Evolutionary conservation across 73 alveolate species (phyloP), one percentile per base, ranked within the genome.

Genomic region (Stentor roeselii): DNA sequence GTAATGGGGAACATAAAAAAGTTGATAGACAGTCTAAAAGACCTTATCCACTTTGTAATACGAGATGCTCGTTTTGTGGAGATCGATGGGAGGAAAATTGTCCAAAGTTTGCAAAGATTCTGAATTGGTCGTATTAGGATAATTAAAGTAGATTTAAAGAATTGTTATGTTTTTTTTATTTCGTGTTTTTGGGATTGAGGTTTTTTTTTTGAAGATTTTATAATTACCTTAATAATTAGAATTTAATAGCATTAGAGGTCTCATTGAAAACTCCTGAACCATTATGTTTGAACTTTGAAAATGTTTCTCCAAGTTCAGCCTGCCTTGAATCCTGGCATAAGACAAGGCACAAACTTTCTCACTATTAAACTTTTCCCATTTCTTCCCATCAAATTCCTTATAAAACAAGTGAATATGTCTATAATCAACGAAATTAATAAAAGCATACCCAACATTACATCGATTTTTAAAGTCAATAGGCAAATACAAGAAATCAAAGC

Each of bases 361-460:
- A 42, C 93, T 84, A 78, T 95, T 93, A 83, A 85, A 88, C 76
- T 60, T 80, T 35, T 89, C 75, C 99, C 99, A 95, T 78, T 95
- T 93, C 60, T 84, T 92, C 58, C 88, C 89, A 75, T 86, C 86
- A 90, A 91, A 92, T 78, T 92, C 95, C 59, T 86, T 85, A 88
- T 78, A 95, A 78, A 95, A 95, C 75, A 88, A 83, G 3, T 88
- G 86, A 41, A 95, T 95, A 87, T 89, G 87, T 31, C 88, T 86
- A 34, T 96, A 85, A 60, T 89, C 91, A 39, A 82, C 78, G 85
- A 95, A 95, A 88, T 95, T 95, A 75, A 95, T 95, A 82, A 95
- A 95, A 1, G 98, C 97, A 84, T 94, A 95, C 3, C 99, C 99
- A 27, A 94, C 93, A 92, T 95, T 95, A 75, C 98, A 95, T 84